These are phyloP conservation scores for Krasilnikovozyma curviuscula DNA, from an alignment of 768 basidiomycete species.

Conservation along the genomic window DNA sequence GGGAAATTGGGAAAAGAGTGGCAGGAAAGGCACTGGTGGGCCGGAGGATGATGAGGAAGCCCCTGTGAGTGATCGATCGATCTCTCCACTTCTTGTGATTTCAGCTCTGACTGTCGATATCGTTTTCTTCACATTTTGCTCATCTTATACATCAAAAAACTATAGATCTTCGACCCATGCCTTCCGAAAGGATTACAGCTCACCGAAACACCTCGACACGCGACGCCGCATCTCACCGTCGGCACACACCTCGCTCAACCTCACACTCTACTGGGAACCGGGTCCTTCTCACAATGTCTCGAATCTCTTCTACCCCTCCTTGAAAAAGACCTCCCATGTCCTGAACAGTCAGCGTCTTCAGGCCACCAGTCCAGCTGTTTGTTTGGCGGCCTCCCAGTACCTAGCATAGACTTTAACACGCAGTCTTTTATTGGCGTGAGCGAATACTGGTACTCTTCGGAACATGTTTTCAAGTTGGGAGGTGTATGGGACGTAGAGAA, in stretches of 20 bases:
- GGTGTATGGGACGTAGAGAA: conserved; percentile 91
- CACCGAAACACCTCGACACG: conserved; percentile 32
- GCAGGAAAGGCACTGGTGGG: no score
- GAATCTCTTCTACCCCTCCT: conserved; percentile 51
- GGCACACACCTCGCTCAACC: conserved; percentile 29
- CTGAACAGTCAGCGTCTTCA: conserved; percentile 36
- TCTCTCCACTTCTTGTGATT: no score
- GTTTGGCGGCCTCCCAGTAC: conserved; percentile 86
- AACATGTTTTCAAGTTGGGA: conserved; percentile 71
- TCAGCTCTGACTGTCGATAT: no score
- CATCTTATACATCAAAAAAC: neutral
- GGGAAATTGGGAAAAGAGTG: conserved; percentile 35
- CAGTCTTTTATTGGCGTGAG: conserved; percentile 75
- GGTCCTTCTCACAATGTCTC: conserved; percentile 74
- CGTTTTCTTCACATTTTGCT: no score
- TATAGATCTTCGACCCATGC: conserved; percentile 59
- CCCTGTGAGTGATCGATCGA: no score
- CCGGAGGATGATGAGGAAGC: no score
- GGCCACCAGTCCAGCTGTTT: conserved; percentile 43
- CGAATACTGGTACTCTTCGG: conserved; percentile 98
- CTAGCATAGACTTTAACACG: conserved; percentile 75
- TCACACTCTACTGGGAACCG: conserved; percentile 60
- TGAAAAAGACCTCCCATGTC: conserved; percentile 66
- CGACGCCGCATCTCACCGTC: conserved; percentile 9
- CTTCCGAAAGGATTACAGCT: conserved; percentile 57